A percentile compares a stretch with the other conserved stretches of the same genome.
Conservation (phyloP, 2,329 filamentous ascomycete genomes). For the Didymella arachidicola region DNA sequence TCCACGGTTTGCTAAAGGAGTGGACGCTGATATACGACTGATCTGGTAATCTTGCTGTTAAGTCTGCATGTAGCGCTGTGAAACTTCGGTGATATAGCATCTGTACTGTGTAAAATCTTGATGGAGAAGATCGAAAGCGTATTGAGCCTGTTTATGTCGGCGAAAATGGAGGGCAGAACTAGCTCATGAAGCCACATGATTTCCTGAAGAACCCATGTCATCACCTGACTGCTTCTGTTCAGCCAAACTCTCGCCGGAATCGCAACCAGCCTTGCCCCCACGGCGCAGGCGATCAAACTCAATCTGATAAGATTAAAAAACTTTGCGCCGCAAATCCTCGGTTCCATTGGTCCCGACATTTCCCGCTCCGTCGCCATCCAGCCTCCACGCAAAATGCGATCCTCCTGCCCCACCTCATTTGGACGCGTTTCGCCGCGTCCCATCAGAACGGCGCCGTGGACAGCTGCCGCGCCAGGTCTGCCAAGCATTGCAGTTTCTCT, state of each 20-base stretch:
- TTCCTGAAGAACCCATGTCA: not conserved
- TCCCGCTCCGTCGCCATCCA: conserved; percentile 2
- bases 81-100: too few species aligned
- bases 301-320: conserved; percentile 1
- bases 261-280: not conserved
- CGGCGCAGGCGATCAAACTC: not conserved
- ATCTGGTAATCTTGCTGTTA: too few species aligned
- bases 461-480: not conserved
- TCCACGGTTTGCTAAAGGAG: not conserved
- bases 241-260: too few species aligned
- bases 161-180: too few species aligned
- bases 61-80: too few species aligned
- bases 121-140: too few species aligned
- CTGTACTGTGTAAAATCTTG: too few species aligned
- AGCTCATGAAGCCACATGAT: too few species aligned
- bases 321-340: not conserved
- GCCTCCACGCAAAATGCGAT: not conserved
- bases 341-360: not conserved
- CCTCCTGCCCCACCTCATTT: conserved; percentile 7
- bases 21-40: not conserved
- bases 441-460: not conserved
- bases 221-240: not conserved
- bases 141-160: too few species aligned
- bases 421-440: conserved; percentile 16
- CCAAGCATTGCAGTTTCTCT: conserved; percentile 14